phyloP scores from a whole-genome alignment of 108 stramenopile genomes.

The Discostella stelligeroides region DNA sequence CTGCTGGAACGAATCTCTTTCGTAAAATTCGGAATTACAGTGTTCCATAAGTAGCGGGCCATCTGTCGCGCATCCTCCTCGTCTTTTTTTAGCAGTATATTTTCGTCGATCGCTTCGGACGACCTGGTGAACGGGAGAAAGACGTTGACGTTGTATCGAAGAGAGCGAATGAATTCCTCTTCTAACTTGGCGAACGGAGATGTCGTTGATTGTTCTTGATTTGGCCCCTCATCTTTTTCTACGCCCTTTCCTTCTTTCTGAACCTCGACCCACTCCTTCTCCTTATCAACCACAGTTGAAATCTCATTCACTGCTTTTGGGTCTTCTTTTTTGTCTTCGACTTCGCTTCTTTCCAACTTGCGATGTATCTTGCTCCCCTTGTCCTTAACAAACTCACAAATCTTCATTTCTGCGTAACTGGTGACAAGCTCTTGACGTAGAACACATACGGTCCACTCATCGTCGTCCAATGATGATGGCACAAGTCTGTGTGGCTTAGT shows the following conservation, averaged over 20 bases:
- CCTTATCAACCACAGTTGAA: constrained; percentile 6
- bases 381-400: constrained; percentile 51
- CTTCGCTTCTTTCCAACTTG: constrained; percentile 31
- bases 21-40: constrained; percentile 79
- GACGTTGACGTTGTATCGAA: constrained; percentile 91
- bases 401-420: constrained; percentile 61
- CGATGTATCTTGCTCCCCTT: constrained; percentile 26
- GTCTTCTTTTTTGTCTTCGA: constrained; percentile 24
- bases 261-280: constrained; percentile 20
- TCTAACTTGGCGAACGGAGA: constrained; percentile 65
- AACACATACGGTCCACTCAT: constrained; percentile 76
- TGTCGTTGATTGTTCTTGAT: not conserved
- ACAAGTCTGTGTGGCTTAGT: constrained; percentile 14
- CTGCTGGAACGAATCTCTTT: constrained; percentile 56
- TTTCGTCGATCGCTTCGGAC: constrained; percentile 61
- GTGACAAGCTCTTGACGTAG: constrained; percentile 87
- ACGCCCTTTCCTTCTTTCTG: not conserved
- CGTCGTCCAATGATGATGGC: constrained; percentile 62
- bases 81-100: constrained; percentile 69
- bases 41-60: constrained; percentile 82
- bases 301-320: constrained; percentile 15
- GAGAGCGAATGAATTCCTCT: constrained; percentile 61
- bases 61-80: constrained; percentile 81
- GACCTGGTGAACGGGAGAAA: constrained; percentile 81
- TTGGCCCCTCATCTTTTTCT: constrained; percentile 3